Evolutionary conservation across 1,284 basidiomycete species (phyloP).

Genomic region (Leccinum fuscescens): DNA sequence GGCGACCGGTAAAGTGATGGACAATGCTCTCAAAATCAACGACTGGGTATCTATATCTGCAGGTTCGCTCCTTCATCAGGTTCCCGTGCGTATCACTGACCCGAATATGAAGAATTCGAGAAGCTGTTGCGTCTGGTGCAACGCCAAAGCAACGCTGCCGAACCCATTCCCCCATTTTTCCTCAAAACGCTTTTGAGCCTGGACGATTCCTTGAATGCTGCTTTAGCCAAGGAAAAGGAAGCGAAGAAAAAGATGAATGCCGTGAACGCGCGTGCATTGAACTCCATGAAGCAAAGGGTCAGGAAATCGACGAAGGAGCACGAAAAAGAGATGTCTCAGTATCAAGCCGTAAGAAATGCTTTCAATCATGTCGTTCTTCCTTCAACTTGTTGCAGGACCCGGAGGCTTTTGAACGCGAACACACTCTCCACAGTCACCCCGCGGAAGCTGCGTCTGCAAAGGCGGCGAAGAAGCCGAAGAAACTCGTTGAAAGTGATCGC

Average conservation of each 20-base stretch:
- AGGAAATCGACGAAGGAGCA: conserved; percentile 91
- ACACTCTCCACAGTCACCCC: conserved; percentile 52
- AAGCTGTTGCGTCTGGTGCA: conserved; percentile 90
- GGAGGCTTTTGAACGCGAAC: conserved; percentile 83
- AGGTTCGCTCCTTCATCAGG: conserved; percentile 47
- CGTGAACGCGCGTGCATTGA: conserved; percentile 90
- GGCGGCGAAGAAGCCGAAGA: conserved; percentile 42
- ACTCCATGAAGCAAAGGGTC: conserved; percentile 96
- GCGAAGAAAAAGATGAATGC: conserved; percentile 97
- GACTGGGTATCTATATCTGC: conserved; percentile 94
- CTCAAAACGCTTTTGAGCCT: conserved; percentile 76
- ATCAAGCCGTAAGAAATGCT: conserved; percentile 64
- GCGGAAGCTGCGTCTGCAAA: conserved; percentile 44
- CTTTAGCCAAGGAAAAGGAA: conserved; percentile 85
- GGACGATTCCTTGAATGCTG: conserved; percentile 73
- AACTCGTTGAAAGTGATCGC: conserved; percentile 33
- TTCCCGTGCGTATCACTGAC: conserved; percentile 6
- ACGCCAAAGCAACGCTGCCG: conserved; percentile 83
- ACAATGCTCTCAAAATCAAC: conserved; percentile 94
- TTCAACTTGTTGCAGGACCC: conserved; percentile 62
- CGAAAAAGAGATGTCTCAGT: conserved; percentile 79
- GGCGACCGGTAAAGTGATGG: conserved; percentile 84
- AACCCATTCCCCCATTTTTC: conserved; percentile 88
- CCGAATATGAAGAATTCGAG: conserved; percentile 79
- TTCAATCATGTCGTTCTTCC: background rate